Evolutionary conservation across 1,139 yeast species (phyloP).

Genomic region (Lodderomyces metapsilosis): DNA sequence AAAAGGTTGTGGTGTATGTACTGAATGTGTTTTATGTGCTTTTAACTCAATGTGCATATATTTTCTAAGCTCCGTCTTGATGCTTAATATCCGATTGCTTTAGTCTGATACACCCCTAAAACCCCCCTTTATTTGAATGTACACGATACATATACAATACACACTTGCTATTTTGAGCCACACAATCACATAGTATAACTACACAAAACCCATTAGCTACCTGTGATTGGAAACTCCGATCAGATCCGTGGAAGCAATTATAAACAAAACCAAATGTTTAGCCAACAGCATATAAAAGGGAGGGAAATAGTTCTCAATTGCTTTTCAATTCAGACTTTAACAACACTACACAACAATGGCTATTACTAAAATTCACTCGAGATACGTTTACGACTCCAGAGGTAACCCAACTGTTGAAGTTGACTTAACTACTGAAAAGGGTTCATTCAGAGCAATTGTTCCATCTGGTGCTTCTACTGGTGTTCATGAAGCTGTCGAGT

Average conservation of each 20-base stretch:
- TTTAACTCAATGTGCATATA: neutral
- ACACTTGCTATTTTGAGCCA: neutral
- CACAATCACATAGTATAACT: neutral
- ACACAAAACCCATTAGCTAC: no score
- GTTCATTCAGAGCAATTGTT: constrained; percentile 87
- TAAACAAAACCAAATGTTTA: neutral
- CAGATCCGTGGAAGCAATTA: neutral
- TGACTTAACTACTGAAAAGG: constrained; percentile 81
- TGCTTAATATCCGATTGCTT: neutral
- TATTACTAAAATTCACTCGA: constrained; percentile 67
- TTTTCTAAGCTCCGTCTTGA: neutral
- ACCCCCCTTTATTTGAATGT: no score
- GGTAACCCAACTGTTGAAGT: constrained; percentile 99
- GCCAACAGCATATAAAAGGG: neutral
- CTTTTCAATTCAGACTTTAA: neutral
- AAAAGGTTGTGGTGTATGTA: no score
- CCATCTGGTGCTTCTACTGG: constrained; percentile 98
- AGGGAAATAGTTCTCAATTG: no score
- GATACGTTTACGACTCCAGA: constrained; percentile 96
- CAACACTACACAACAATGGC: no score
- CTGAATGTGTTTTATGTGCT: no score
- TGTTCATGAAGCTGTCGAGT: constrained; percentile 90
- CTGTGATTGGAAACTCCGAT: neutral
- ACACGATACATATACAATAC: no score
- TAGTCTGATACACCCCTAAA: neutral